Conservation (phyloP, 495 filamentous ascomycete species). For the Penicillium salamii region DNA sequence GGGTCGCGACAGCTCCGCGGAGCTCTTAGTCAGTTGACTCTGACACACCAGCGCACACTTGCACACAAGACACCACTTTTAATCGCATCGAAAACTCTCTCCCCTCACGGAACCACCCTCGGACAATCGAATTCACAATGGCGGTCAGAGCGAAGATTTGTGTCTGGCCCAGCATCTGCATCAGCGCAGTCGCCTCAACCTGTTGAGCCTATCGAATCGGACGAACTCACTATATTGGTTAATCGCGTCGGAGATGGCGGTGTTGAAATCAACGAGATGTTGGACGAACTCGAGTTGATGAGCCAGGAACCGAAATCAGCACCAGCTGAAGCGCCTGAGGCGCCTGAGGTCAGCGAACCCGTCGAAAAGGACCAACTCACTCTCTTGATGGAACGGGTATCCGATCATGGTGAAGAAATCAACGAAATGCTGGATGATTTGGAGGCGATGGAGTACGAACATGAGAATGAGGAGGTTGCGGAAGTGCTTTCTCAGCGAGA, state of each 20-base stretch:
- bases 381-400: too few species aligned
- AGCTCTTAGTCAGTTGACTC: conserved; percentile 18
- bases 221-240: conserved; percentile 35
- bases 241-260: conserved; percentile 40
- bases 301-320: conserved; percentile 6
- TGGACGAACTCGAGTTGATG: conserved; percentile 35
- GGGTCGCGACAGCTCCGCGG: conserved; percentile 30
- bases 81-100: background rate
- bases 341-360: conserved; percentile 11
- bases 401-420: conserved; percentile 11
- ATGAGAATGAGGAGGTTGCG: conserved; percentile 17
- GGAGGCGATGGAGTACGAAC: conserved; percentile 23
- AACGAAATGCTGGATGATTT: conserved; percentile 35
- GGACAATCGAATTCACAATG: background rate
- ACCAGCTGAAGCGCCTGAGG: conserved; percentile 5
- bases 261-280: conserved; percentile 29
- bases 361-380: conserved; percentile 8
- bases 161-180: conserved; percentile 24
- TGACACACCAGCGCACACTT: conserved; percentile 15
- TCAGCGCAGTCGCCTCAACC: conserved; percentile 15
- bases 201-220: conserved; percentile 15
- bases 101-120: background rate
- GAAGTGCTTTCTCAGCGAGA: conserved; percentile 29
- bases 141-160: conserved; percentile 15
- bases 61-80: conserved; percentile 8